These are phyloP conservation scores for Phytophthora idaei DNA, from an alignment of 352 stramenopile genomes.

Conservation along the genomic window DNA sequence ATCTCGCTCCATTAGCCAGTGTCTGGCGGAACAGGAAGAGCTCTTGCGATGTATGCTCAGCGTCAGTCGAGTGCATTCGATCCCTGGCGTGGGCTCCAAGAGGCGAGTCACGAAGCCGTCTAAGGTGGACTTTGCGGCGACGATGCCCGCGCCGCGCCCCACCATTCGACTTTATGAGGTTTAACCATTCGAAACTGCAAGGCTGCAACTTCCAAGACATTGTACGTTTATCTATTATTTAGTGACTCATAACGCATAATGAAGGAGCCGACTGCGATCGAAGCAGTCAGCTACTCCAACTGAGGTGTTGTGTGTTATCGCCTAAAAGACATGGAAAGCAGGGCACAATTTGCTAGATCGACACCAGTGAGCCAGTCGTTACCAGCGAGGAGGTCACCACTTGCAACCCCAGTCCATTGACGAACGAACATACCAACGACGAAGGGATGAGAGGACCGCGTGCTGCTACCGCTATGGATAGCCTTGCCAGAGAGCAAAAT, in stretches of 20 bases:
- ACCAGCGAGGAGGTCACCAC: not conserved
- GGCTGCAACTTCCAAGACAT: not conserved
- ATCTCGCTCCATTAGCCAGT: conserved; percentile 47
- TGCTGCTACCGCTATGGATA: conserved; percentile 18
- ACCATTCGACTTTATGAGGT: conserved; percentile 30
- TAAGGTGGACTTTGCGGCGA: conserved; percentile 32
- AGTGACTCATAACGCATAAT: conserved; percentile 5
- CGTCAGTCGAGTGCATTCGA: conserved; percentile 32
- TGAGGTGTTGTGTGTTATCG: not conserved
- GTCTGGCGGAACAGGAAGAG: conserved; percentile 48
- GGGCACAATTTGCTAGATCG: too few species aligned
- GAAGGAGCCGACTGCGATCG: conserved; percentile 11
- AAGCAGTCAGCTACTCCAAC: conserved; percentile 7
- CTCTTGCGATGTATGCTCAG: conserved; percentile 47
- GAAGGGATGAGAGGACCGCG: not conserved
- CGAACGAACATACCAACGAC: not conserved
- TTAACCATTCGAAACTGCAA: conserved; percentile 16
- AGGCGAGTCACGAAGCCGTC: not conserved
- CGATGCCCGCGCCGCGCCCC: conserved; percentile 27
- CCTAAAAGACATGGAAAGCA: not conserved
- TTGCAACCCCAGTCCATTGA: not conserved
- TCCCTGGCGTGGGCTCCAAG: conserved; percentile 19
- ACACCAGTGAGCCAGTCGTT: too few species aligned
- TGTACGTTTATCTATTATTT: conserved; percentile 20
- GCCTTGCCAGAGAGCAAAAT: conserved; percentile 15